Conservation (phyloP, 306 rosid species). For the Betula pendula region DNA sequence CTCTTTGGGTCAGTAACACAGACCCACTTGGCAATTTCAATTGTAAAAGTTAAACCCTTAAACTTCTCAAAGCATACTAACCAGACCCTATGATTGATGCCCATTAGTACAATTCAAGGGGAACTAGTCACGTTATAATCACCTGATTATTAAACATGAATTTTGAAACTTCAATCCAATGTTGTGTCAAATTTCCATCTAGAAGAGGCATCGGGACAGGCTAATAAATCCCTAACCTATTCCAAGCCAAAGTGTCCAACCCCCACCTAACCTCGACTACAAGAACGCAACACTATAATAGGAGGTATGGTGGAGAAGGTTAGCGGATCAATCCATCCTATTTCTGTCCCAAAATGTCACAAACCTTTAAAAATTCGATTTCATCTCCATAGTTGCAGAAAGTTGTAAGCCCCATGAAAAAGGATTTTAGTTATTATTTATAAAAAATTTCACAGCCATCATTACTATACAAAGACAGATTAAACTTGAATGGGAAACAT, state of each 20-base stretch:
- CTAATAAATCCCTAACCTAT: neutral
- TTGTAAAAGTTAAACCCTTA: neutral
- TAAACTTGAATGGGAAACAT: slow-evolving; percentile 10
- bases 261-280: neutral
- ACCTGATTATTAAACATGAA: neutral
- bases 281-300: neutral
- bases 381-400: neutral
- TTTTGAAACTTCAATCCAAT: neutral
- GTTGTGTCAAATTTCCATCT: neutral
- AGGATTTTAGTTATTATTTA: neutral
- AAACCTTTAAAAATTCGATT: neutral
- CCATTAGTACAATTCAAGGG: neutral
- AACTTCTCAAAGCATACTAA: neutral
- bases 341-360: neutral
- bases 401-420: neutral
- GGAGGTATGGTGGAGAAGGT: neutral
- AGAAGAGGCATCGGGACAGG: neutral
- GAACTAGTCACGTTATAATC: neutral
- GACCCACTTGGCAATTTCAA: neutral
- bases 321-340: neutral
- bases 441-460: neutral
- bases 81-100: neutral
- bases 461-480: slow-evolving; percentile 1
- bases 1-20: neutral
- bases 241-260: neutral